These are phyloP conservation scores for Botrytis tulipae DNA, from an alignment of 2,329 filamentous ascomycete genomes.

Conservation along the genomic window DNA sequence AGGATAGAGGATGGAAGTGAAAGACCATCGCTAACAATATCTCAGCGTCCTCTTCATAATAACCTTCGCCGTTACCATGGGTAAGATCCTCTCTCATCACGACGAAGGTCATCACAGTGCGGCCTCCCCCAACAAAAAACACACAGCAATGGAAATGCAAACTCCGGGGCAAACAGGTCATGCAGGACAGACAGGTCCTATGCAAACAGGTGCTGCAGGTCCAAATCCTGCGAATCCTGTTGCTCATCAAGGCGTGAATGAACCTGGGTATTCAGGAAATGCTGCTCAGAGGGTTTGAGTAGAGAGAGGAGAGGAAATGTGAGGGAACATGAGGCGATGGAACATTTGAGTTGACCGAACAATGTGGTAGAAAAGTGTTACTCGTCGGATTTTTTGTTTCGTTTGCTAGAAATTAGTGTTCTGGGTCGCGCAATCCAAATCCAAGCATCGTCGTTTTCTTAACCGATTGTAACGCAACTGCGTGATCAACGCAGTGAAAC, in stretches of 20 bases:
- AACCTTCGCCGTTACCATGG: conserved; percentile 9
- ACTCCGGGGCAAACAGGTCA: not conserved
- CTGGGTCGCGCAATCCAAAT: conserved; percentile 1
- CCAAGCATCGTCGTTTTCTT: not conserved
- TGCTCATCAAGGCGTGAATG: not conserved
- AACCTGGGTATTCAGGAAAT: not conserved
- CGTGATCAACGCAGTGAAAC: not conserved
- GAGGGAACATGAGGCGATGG: not conserved
- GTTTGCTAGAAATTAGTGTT: not conserved
- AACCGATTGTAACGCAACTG: not conserved
- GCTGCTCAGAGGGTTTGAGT: not conserved
- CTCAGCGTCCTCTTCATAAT: conserved; percentile 7
- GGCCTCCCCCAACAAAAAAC: not conserved
- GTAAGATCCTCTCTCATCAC: not conserved
- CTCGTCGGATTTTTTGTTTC: not conserved
- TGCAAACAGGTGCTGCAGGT: not conserved
- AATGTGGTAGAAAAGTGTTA: not conserved
- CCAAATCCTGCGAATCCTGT: not conserved
- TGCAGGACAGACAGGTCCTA: not conserved
- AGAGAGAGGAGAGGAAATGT: not conserved
- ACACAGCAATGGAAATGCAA: conserved; percentile 15
- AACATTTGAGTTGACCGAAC: too few relatives aligned
- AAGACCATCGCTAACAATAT: not conserved
- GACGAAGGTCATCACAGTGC: not conserved
- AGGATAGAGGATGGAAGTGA: not conserved